Base-by-base conservation (phyloP, 345 rosid species). In the Gossypium mustelinum region DNA sequence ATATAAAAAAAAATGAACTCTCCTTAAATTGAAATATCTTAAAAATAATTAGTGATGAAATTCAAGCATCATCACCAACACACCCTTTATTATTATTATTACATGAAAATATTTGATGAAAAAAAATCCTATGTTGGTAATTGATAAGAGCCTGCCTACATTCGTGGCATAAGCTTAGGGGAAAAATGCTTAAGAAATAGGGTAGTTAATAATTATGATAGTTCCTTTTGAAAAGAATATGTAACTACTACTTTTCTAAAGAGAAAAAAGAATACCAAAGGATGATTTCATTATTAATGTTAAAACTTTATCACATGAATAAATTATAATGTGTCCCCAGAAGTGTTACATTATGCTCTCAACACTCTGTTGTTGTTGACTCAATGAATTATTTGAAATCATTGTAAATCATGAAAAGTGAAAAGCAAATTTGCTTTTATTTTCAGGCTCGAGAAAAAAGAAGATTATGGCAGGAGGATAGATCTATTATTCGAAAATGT, bases 151-250 rank as follows among this genome's bases (percentile, higher is more conserved):
- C 18, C 65, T 5, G 29, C 65, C 65, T 25, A 60, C 41, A 60
- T 13, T 27, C 18, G 43, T 27, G 65, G 65, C 65, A 60, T 27
- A n/a, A 60, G 0, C 7, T 25, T 16, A 7, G 70, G 70, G 70
- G 34, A 0, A 44, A 67, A 67, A 9, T 45, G 55, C 11, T 22
- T 16, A 11, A 20, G 17, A 22, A 66, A 27, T 12, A 7, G 24
- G 71, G 54, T 22, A 2, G 55, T 22, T 67, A 48, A 22, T 13
- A 39, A 47, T 47, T 13, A 7, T 68, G 71, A 68, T 64, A 64
- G 14, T n/a, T n/a, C 24, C 68, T 64, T n/a, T 41, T 41, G 68
- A 64, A 64, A 64, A 64, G 3, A 64, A 41, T 41, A n/a, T 64
- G 48, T 20, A 64, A 64, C 16, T n/a, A 41, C 50, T 64, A 41